These are phyloP conservation scores for Boletus vermiculosoides DNA, from an alignment of 768 basidiomycete genomes.

Conservation along the genomic window DNA sequence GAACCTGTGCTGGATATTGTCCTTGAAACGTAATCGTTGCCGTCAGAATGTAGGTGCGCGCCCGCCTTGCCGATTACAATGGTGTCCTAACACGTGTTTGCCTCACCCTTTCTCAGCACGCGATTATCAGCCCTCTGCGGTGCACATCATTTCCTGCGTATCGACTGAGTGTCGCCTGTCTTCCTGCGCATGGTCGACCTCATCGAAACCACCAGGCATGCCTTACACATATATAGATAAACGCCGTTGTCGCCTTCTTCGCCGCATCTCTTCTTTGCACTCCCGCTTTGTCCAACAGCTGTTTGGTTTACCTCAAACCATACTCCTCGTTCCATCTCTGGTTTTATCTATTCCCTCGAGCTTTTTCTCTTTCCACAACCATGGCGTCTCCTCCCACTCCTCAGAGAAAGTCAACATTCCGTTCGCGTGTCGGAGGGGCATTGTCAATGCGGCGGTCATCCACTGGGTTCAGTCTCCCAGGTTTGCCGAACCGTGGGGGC, in stretches of 20 bases:
- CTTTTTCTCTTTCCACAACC: constrained; percentile 16
- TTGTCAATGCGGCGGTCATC: constrained; percentile 64
- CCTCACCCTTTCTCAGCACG: constrained; percentile 31
- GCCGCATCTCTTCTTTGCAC: constrained; percentile 20
- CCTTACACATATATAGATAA: constrained; percentile 29
- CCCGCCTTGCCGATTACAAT: constrained; percentile 10
- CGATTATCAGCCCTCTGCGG: constrained; percentile 35
- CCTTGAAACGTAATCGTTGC: background rate
- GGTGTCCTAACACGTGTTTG: constrained; percentile 29
- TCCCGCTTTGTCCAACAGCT: constrained; percentile 15
- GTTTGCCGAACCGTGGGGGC: constrained; percentile 30
- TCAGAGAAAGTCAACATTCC: constrained; percentile 43
- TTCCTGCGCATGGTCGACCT: constrained; percentile 30
- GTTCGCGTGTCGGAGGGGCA: constrained; percentile 60
- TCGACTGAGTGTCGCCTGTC: constrained; percentile 26
- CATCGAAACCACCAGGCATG: constrained; percentile 38
- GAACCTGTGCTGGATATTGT: constrained; percentile 18
- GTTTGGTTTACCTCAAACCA: constrained; percentile 8
- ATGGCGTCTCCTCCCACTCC: constrained; percentile 32
- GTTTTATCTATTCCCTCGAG: constrained; percentile 6
- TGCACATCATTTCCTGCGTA: constrained; percentile 31
- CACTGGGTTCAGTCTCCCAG: constrained; percentile 45
- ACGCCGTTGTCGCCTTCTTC: constrained; percentile 20
- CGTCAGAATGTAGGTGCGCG: constrained; percentile 12
- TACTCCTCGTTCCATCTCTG: constrained; percentile 6